Conservation (phyloP, 148 eudicot species). For the Hydrangea macrophylla region DNA sequence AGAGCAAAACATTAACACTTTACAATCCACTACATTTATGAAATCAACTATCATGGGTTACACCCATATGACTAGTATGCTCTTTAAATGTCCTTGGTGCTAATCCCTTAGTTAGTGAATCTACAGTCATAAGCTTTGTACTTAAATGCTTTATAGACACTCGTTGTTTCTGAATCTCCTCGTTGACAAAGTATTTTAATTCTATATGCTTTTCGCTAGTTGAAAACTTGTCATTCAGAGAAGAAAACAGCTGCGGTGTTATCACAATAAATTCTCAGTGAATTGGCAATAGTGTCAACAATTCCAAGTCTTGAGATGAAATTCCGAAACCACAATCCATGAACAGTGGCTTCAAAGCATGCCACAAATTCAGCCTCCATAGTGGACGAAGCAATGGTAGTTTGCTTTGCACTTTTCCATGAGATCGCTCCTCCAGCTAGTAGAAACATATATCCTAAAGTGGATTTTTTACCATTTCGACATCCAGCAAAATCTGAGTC, state of each 20-base stretch:
- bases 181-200: background rate
- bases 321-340: background rate
- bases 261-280: background rate
- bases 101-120: background rate
- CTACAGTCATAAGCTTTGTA: background rate
- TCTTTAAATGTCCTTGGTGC: background rate
- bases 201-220: background rate
- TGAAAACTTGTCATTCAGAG: background rate
- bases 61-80: background rate
- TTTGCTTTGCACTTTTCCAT: background rate
- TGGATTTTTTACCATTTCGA: background rate
- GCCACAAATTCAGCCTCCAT: background rate
- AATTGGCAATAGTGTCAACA: background rate
- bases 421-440: background rate
- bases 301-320: background rate
- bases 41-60: background rate
- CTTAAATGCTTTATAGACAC: background rate
- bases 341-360: background rate
- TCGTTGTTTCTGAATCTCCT: background rate
- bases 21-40: too few relatives aligned
- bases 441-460: background rate
- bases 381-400: background rate
- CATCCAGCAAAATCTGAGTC: background rate
- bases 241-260: background rate
- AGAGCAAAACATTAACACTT: too few relatives aligned